phyloP scores from a whole-genome alignment of 352 stramenopile species.

The Elongisporangium prolatum region DNA sequence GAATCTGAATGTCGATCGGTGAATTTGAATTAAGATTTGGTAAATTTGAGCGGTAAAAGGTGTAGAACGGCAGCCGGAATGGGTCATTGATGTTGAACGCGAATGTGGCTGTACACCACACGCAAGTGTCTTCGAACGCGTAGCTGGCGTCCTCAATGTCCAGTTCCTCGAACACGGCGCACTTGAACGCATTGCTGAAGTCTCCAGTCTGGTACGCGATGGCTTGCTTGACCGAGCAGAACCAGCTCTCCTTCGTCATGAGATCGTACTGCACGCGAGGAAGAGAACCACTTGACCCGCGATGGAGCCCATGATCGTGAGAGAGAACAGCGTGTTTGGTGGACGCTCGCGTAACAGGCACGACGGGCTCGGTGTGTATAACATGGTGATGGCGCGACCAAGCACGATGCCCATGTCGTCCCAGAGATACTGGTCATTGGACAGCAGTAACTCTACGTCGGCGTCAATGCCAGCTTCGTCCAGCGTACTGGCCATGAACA shows the following conservation, averaged over 20 bases:
- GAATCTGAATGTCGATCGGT: no score
- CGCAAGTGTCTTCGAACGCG: slow-evolving; percentile 23
- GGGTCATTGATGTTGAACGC: slow-evolving; percentile 42
- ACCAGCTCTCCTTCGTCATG: slow-evolving; percentile 30
- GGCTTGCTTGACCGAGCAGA: slow-evolving; percentile 24
- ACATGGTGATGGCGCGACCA: slow-evolving; percentile 43
- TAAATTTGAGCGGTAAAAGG: no score
- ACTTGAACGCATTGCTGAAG: slow-evolving; percentile 18
- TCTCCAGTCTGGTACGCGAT: slow-evolving; percentile 7
- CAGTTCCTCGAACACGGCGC: slow-evolving; percentile 16
- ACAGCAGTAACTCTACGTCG: slow-evolving; percentile 29
- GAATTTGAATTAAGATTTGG: no score
- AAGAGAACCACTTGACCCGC: slow-evolving; percentile 33
- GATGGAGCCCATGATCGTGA: slow-evolving; percentile 33
- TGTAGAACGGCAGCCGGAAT: slow-evolving; percentile 38
- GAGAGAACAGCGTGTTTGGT: slow-evolving; percentile 45
- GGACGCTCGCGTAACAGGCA: slow-evolving; percentile 31
- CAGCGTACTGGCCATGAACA: slow-evolving; percentile 34
- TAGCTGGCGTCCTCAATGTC: background rate
- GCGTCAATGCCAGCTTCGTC: slow-evolving; percentile 19
- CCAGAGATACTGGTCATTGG: slow-evolving; percentile 59
- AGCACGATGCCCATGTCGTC: slow-evolving; percentile 55
- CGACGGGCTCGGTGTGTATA: slow-evolving; percentile 34
- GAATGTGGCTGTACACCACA: slow-evolving; percentile 38
- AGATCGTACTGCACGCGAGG: slow-evolving; percentile 20